These are phyloP conservation scores for Thermomucor indicae-seudaticae DNA, from an alignment of 371 early-diverging fungal genomes.

Conservation along the genomic window DNA sequence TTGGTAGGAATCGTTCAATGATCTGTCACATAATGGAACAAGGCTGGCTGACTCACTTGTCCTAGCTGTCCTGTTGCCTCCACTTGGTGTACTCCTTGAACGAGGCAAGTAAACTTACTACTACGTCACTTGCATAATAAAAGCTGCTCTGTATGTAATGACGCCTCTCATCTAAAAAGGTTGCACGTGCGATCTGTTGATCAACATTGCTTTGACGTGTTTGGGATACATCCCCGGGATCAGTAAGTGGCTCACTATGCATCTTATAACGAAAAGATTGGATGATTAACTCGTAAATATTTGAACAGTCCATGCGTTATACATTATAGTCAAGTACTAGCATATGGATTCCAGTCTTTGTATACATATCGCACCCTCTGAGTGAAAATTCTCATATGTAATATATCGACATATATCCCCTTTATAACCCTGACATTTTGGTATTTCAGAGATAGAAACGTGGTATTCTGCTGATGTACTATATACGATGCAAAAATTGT, in stretches of 20 bases:
- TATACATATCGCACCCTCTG: too few species aligned
- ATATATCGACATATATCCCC: too few species aligned
- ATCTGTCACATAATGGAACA: too few species aligned
- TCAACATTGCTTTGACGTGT: slow-evolving; percentile 73
- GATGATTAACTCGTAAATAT: not conserved
- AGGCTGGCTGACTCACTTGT: slow-evolving; percentile 2
- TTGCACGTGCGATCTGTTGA: slow-evolving; percentile 67
- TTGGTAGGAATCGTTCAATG: slow-evolving; percentile 16
- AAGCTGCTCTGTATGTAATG: not conserved
- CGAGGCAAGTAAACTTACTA: too few species aligned
- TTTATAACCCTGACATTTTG: too few species aligned
- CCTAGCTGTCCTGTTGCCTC: slow-evolving; percentile 59
- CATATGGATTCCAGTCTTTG: too few species aligned
- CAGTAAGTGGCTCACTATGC: slow-evolving; percentile 19
- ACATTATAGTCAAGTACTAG: slow-evolving; percentile 21
- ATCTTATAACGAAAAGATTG: not conserved
- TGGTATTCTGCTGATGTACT: not conserved
- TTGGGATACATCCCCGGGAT: slow-evolving; percentile 83
- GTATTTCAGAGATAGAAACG: not conserved
- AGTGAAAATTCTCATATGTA: too few species aligned
- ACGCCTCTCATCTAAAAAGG: slow-evolving; percentile 21
- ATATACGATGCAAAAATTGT: not conserved
- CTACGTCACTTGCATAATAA: not conserved
- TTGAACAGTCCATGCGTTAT: slow-evolving; percentile 12
- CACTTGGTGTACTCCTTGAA: slow-evolving; percentile 65